Conservation (phyloP, 192 early-diverging fungal genomes). For the Coemansia sp. region DNA sequence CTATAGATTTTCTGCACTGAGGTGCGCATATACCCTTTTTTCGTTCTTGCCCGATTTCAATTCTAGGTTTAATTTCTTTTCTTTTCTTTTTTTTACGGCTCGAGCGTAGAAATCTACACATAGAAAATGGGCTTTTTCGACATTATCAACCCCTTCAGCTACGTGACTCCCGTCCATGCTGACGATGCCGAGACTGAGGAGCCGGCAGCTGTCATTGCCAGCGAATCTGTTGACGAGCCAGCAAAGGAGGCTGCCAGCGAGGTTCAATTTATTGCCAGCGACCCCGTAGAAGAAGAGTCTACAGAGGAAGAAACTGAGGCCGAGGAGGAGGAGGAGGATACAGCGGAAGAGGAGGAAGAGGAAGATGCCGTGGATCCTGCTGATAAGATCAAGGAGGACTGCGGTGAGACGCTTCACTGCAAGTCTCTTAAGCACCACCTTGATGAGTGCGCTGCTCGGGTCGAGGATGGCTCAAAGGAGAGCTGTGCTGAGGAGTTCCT, state of each 20-base stretch:
- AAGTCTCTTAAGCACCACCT: constrained; percentile 71
- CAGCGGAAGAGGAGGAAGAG: constrained; percentile 38
- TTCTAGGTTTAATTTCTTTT: not conserved
- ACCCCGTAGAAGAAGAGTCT: constrained; percentile 41
- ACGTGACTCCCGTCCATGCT: constrained; percentile 67
- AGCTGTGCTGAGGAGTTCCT: constrained; percentile 79
- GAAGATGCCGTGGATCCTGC: constrained; percentile 48
- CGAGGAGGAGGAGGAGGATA: constrained; percentile 20
- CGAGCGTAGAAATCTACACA: not conserved
- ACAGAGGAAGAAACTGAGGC: constrained; percentile 29
- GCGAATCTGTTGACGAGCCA: constrained; percentile 7
- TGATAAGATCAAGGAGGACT: constrained; percentile 36
- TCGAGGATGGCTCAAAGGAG: constrained; percentile 72
- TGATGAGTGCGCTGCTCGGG: constrained; percentile 75
- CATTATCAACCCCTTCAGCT: constrained; percentile 55
- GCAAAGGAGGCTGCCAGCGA: not conserved
- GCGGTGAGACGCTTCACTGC: constrained; percentile 64
- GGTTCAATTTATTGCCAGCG: constrained; percentile 28
- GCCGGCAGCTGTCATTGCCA: constrained; percentile 9
- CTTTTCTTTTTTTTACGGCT: not conserved
- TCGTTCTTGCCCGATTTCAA: not conserved
- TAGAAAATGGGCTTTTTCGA: constrained; percentile 50
- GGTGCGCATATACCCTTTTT: not conserved
- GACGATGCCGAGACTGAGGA: constrained; percentile 51
- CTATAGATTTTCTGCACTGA: not conserved